Conservation (phyloP, 371 early-diverging fungal genomes). For the Enterocytospora artemiae region DNA sequence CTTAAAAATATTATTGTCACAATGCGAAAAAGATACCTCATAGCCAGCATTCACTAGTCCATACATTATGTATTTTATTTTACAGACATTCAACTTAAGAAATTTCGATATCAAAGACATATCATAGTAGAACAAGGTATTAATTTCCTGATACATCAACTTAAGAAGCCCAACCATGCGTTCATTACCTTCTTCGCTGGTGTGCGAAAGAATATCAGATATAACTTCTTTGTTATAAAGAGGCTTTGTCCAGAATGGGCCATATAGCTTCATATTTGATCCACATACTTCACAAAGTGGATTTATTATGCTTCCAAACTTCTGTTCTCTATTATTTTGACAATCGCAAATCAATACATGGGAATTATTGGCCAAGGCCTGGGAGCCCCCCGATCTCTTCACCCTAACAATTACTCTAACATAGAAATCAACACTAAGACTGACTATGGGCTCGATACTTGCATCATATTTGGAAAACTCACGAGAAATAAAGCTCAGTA, state of each 20-base stretch:
- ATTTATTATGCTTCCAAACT: constrained; percentile 1
- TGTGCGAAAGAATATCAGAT: constrained; percentile 61
- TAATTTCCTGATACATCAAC: constrained; percentile 67
- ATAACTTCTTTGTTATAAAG: constrained; percentile 73
- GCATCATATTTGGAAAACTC: constrained; percentile 75
- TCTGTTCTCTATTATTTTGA: constrained; percentile 16
- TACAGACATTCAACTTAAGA: constrained; percentile 35
- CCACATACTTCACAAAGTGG: constrained; percentile 49
- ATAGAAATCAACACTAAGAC: constrained; percentile 93
- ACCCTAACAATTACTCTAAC: constrained; percentile 92
- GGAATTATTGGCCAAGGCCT: constrained; percentile 24
- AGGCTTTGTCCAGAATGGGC: constrained; percentile 78
- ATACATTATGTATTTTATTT: constrained; percentile 60
- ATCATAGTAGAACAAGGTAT: constrained; percentile 49
- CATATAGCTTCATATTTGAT: constrained; percentile 65
- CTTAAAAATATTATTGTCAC: constrained; percentile 71
- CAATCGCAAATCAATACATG: constrained; percentile 50
- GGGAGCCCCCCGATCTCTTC: constrained; percentile 58
- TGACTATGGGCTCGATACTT: constrained; percentile 75
- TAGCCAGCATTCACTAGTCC: constrained; percentile 81
- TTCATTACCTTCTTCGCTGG: constrained; percentile 57
- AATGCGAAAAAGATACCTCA: constrained; percentile 78
- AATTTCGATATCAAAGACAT: constrained; percentile 32
- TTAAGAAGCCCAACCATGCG: constrained; percentile 87
- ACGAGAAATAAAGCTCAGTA: constrained; percentile 71